phyloP scores from a whole-genome alignment of 2,329 filamentous ascomycete genomes.

The Arthrobotrys sphaeroides region DNA sequence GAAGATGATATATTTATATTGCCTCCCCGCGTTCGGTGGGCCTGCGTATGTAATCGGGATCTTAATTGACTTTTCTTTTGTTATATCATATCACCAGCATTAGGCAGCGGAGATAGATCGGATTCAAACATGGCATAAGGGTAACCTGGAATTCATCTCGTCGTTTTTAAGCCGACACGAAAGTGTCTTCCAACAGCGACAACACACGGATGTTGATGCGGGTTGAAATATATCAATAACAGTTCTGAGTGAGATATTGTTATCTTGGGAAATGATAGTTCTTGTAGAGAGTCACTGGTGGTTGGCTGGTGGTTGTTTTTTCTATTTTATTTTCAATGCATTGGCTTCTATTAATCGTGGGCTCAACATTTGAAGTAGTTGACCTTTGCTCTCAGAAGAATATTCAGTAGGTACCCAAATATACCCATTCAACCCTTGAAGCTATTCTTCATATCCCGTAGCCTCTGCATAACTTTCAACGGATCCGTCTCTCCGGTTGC shows the following conservation, averaged over 20 bases:
- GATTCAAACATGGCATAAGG: background rate
- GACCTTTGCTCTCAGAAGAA: too few species aligned
- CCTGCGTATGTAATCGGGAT: background rate
- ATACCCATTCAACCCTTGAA: conserved; percentile 22
- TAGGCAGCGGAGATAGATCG: conserved; percentile 47
- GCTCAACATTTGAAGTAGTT: too few species aligned
- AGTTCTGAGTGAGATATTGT: too few species aligned
- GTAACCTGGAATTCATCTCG: background rate
- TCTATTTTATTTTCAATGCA: too few species aligned
- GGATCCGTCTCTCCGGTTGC: conserved; percentile 82
- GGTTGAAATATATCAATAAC: too few species aligned
- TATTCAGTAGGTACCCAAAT: background rate
- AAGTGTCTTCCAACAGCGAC: conserved; percentile 37
- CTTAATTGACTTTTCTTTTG: background rate
- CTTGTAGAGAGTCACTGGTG: too few species aligned
- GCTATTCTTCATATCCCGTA: conserved; percentile 88
- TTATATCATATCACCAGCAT: conserved; percentile 11
- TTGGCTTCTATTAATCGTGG: too few species aligned
- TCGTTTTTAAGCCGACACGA: conserved; percentile 35
- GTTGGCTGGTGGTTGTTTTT: too few species aligned
- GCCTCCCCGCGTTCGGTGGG: background rate
- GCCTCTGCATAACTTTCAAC: conserved; percentile 81
- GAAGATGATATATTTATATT: too few species aligned
- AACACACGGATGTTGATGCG: too few species aligned
- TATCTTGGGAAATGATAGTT: too few species aligned